phyloP scores from a whole-genome alignment of 257 asterid species.

The Nicotiana noctiflora region DNA sequence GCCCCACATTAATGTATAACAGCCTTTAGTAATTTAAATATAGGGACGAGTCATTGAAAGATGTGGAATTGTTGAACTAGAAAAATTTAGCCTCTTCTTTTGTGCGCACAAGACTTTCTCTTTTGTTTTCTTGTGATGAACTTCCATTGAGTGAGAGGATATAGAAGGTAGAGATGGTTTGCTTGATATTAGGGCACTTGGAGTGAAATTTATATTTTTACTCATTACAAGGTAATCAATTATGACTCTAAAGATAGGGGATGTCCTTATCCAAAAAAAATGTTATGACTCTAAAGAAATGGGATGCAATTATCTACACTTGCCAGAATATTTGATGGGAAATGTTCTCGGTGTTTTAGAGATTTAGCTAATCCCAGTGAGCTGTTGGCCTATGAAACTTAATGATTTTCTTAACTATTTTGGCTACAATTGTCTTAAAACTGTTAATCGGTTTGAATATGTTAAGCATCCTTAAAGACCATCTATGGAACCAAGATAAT shows the following conservation, averaged over 20 bases:
- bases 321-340: neutral
- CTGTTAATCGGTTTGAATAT: neutral
- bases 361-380: neutral
- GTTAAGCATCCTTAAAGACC: neutral
- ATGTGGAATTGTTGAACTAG: neutral
- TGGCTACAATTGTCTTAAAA: neutral
- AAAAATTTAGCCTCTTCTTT: neutral
- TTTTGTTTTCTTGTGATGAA: constrained; percentile 1
- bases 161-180: neutral
- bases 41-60: neutral
- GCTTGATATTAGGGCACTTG: neutral
- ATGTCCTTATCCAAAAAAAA: too few relatives aligned
- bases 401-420: neutral
- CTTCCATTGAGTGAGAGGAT: neutral
- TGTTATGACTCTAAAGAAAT: neutral
- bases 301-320: neutral
- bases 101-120: neutral
- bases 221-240: neutral
- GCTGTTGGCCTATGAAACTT: neutral
- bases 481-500: neutral
- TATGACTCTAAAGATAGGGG: neutral
- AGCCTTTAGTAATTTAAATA: neutral
- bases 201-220: neutral
- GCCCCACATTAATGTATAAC: neutral
- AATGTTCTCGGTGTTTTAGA: neutral